These are phyloP conservation scores for Fusarium sp. DNA, from an alignment of 2,329 filamentous ascomycete genomes.

Conservation along the genomic window DNA sequence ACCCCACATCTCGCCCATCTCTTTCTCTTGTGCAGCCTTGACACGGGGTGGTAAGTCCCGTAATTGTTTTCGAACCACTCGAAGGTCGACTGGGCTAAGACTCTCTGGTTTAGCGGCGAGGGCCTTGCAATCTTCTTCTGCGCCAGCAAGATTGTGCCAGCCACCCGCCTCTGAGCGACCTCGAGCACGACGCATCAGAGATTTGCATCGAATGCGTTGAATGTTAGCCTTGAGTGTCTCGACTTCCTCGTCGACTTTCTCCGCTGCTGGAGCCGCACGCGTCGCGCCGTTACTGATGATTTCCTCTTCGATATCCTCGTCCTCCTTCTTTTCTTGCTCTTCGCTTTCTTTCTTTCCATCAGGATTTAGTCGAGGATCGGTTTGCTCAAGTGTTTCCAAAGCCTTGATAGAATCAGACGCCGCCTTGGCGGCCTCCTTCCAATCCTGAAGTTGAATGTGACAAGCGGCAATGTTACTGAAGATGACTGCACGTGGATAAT, in stretches of 20 bases:
- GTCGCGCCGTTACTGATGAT: slow-evolving; percentile 71
- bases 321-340: slow-evolving; percentile 52
- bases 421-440: slow-evolving; percentile 82
- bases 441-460: slow-evolving; percentile 85
- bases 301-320: slow-evolving; percentile 65
- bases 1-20: slow-evolving; percentile 97
- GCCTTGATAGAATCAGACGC: slow-evolving; percentile 80
- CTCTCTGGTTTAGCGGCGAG: slow-evolving; percentile 65
- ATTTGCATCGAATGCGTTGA: slow-evolving; percentile 82
- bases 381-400: slow-evolving; percentile 71
- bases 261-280: slow-evolving; percentile 58
- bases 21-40: slow-evolving; percentile 83
- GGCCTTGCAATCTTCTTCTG: slow-evolving; percentile 82
- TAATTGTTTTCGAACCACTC: slow-evolving; percentile 76
- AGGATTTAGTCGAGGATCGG: slow-evolving; percentile 50
- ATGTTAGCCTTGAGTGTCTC: slow-evolving; percentile 68
- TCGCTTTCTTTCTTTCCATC: slow-evolving; percentile 59
- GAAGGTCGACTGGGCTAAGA: slow-evolving; percentile 74
- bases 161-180: slow-evolving; percentile 78
- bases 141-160: slow-evolving; percentile 84
- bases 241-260: slow-evolving; percentile 29
- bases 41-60: slow-evolving; percentile 74
- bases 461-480: slow-evolving; percentile 91
- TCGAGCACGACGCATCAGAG: slow-evolving; percentile 82
- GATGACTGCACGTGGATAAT: slow-evolving; percentile 89